phyloP scores from a whole-genome alignment of 345 rosid species.

The Fremontodendron californicum region DNA sequence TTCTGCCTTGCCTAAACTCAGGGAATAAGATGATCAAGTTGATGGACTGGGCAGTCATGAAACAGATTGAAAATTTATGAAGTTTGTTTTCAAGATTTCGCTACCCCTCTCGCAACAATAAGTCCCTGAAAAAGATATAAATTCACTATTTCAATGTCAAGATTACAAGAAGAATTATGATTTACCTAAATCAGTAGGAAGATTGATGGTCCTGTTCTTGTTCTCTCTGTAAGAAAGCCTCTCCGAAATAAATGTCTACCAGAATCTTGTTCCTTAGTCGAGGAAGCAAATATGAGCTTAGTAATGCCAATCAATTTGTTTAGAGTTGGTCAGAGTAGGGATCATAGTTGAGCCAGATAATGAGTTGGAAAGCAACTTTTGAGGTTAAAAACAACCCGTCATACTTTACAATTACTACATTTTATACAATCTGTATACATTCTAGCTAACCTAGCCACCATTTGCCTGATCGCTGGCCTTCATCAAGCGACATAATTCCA shows the following conservation, averaged over 20 bases:
- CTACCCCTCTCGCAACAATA: background rate
- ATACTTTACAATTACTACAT: background rate
- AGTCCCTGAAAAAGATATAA: background rate
- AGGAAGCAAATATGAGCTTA: no score
- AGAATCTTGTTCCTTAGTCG: no score
- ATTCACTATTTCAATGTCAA: background rate
- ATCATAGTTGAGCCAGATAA: background rate
- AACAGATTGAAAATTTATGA: background rate
- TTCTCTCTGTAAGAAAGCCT: no score
- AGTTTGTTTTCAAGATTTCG: background rate
- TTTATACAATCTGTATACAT: background rate
- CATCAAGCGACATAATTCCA: background rate
- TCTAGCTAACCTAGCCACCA: background rate
- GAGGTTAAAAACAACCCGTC: background rate
- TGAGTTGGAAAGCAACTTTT: background rate
- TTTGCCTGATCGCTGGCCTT: background rate
- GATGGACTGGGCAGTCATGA: background rate
- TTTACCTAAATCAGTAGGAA: no score
- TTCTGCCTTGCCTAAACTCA: background rate
- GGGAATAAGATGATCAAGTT: background rate
- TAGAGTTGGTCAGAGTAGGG: background rate
- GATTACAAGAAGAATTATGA: background rate
- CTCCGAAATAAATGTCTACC: no score
- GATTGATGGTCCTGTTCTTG: no score
- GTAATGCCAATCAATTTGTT: background rate